These are phyloP conservation scores for Sporisorium sorghi DNA, from an alignment of 1,284 basidiomycete genomes.

Conservation along the genomic window DNA sequence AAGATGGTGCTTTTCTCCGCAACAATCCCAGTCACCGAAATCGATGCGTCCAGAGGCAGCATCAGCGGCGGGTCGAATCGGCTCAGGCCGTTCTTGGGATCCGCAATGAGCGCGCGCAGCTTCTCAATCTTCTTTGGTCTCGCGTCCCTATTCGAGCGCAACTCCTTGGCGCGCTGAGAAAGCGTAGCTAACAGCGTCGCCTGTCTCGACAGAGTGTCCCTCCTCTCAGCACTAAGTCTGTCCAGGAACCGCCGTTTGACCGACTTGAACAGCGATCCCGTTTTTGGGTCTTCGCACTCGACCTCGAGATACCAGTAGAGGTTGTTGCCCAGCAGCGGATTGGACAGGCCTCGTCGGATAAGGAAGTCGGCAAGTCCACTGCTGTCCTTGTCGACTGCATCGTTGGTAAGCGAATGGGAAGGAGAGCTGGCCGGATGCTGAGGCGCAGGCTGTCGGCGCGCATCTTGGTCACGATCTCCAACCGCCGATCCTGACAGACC, in stretches of 20 bases:
- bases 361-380: constrained; percentile 74
- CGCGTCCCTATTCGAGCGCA: constrained; percentile 89
- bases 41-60: constrained; percentile 86
- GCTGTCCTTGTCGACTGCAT: constrained; percentile 17
- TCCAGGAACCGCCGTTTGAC: constrained; percentile 89
- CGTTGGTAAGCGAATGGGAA: constrained; percentile 20
- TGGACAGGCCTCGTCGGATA: constrained; percentile 83
- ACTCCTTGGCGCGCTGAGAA: constrained; percentile 83
- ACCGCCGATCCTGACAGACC: constrained; percentile 23
- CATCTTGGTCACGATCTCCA: constrained; percentile 23
- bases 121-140: constrained; percentile 98
- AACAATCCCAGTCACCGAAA: constrained; percentile 84
- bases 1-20: constrained; percentile 93
- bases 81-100: constrained; percentile 79
- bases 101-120: constrained; percentile 82
- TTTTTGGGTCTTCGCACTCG: constrained; percentile 79
- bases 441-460: constrained; percentile 9
- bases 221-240: constrained; percentile 63
- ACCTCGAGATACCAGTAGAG: constrained; percentile 99
- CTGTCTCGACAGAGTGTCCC: constrained; percentile 71
- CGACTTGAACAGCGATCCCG: constrained; percentile 90
- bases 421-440: constrained; percentile 23
- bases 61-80: constrained; percentile 57
- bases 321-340: constrained; percentile 86
- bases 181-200: constrained; percentile 81